These are phyloP conservation scores for Cetraspora pellucida DNA, from an alignment of 192 early-diverging fungal species.

Conservation along the genomic window DNA sequence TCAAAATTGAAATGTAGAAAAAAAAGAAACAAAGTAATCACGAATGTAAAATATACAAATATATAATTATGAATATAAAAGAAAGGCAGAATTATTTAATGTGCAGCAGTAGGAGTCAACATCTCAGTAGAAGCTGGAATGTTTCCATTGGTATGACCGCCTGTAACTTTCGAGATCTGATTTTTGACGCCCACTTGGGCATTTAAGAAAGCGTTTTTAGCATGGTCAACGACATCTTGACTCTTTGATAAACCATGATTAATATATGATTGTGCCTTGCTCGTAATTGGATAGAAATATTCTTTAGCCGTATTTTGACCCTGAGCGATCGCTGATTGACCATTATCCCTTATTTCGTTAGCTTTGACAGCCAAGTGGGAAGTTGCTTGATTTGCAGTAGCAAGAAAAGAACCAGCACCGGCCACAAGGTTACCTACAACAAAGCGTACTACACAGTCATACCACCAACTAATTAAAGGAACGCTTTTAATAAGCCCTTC, in stretches of 20 bases:
- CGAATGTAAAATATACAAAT: too few relatives aligned
- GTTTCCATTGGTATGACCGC: neutral
- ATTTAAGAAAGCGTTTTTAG: neutral
- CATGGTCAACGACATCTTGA: neutral
- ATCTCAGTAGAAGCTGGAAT: too few relatives aligned
- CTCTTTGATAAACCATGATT: neutral
- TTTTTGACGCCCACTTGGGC: neutral
- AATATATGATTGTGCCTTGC: neutral
- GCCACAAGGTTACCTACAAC: constrained; percentile 52
- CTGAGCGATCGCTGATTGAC: neutral
- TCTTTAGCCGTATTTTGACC: neutral
- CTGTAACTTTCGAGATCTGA: neutral
- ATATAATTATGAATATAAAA: too few relatives aligned
- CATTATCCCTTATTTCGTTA: neutral
- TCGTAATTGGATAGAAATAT: neutral
- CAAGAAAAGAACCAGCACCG: constrained; percentile 51
- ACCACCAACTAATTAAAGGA: constrained; percentile 60
- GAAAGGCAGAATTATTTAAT: too few relatives aligned
- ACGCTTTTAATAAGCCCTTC: constrained; percentile 58
- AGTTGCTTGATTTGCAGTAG: constrained; percentile 49
- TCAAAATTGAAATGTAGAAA: too few relatives aligned
- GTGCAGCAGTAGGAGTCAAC: too few relatives aligned
- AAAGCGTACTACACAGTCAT: constrained; percentile 54
- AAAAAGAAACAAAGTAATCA: too few relatives aligned
- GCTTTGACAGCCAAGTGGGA: too few relatives aligned